Evolutionary conservation across 2,329 filamentous ascomycete genomes (phyloP), one percentile per base, ranked within the genome.

Genomic region (Blastomyces gilchristii): DNA sequence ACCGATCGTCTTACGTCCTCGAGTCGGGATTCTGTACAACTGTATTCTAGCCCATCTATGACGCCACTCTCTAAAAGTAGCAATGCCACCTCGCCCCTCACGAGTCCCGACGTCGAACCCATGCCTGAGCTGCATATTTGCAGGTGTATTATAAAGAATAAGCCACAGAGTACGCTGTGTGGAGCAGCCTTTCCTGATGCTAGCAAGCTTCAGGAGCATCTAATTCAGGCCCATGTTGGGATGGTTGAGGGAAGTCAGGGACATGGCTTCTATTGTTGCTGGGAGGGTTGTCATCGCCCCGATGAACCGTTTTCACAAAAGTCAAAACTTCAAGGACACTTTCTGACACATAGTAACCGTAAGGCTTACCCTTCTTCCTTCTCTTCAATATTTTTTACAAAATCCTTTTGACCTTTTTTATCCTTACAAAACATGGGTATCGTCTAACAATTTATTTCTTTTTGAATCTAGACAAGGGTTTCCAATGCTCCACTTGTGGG

Each of bases 271-370:
- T 78, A 78, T 59, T 78, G 76, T 62, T 73, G 75, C 62, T 78
- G 76, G 76, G 71, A 76, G 63, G 75, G 75, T 7, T 78, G 76
- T 22, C 72, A 75, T 63, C 74, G 76, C 1, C 76, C 75, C 1
- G 67, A 76, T 62, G 76, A 78, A 59, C 76, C 76, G 2, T 78
- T 78, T 62, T 78, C 76, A 18, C 76, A 78, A 62, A 78, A 78
- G 65, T 78, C 76, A 2, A 78, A 78, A 62, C 70, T 78, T 9
- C 76, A 78, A 60, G 76, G 76, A 3, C 76, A 78, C 64, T 78
- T 77, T 61, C 64, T 78, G 37, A 78, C 76, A 12, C 76, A 78
- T 64, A 78, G 76, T 65, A 78, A 78, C 61, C 75, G 76, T 78
- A 70, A 56, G 31, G 74, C 34, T 58, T 39, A 2, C 34, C 53